Percentiles rank a stretch among this genome's conserved stretches.
These are phyloP conservation scores for Spathaspora hagerdaliae DNA, from an alignment of 805 yeast genomes.

Conservation along the genomic window DNA sequence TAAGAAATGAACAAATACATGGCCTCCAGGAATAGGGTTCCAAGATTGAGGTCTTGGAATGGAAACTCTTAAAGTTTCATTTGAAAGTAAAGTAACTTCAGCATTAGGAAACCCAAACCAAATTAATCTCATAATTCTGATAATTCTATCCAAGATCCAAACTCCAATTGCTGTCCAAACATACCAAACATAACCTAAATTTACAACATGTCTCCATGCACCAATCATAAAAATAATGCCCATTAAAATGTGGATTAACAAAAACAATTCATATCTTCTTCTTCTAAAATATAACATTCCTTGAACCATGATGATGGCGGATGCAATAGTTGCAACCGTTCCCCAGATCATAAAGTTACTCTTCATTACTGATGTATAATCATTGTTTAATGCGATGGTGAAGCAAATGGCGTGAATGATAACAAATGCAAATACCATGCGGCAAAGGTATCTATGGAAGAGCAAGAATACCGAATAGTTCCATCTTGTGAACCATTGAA, in stretches of 20 bases:
- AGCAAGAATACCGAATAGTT: conserved; percentile 24
- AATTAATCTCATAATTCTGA: conserved; percentile 51
- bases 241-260: conserved; percentile 50
- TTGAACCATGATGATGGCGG: conserved; percentile 40
- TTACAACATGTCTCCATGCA: conserved; percentile 46
- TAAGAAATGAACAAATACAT: conserved; percentile 52
- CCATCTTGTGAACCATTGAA: conserved; percentile 36
- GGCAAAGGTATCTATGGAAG: conserved; percentile 23
- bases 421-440: conserved; percentile 17
- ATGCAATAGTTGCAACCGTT: conserved; percentile 24
- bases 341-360: conserved; percentile 23
- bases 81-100: conserved; percentile 32
- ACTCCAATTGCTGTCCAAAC: conserved; percentile 52
- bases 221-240: conserved; percentile 45
- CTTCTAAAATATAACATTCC: conserved; percentile 43
- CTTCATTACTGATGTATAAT: conserved; percentile 1
- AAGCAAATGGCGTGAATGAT: conserved; percentile 22
- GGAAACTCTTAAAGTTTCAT: conserved; percentile 45
- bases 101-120: conserved; percentile 60
- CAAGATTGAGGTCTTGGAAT: conserved; percentile 52
- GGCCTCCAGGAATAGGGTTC: conserved; percentile 57
- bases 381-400: conserved; percentile 6
- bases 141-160: conserved; percentile 66
- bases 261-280: conserved; percentile 48
- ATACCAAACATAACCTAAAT: conserved; percentile 29